Evolutionary conservation across 2,329 filamentous ascomycete species (phyloP), one percentile per base, ranked within the genome.

Genomic region (Amphichorda felina): DNA sequence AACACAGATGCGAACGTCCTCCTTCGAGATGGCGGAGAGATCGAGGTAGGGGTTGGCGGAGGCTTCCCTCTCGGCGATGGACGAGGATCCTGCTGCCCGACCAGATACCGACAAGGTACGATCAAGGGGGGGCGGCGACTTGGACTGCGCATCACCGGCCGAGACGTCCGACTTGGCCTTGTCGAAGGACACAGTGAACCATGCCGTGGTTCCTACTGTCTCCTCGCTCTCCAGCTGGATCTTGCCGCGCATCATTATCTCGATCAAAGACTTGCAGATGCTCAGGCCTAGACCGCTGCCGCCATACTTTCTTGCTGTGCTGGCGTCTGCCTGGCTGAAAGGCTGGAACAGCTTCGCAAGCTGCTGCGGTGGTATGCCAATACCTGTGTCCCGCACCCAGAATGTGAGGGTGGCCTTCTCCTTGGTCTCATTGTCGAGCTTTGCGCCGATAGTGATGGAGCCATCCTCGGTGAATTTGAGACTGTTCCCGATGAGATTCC

Each of bases 241-340:
- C 41, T 72, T 77, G 29, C 88, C 88, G 41, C 84, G 78, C 73
- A 95, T 88, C 58, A 94, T 88, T 15, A 83, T 85, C 59, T 94
- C 84, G 41, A 95, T 87, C 30, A 95, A 76, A 1, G 84, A 88
- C 58, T 94, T 94, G 70, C 88, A 94, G 44, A 95, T 95, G 50
- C 84, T 93, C 30, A 95, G 68, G 2, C 88, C 88, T 3, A 95
- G 75, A 17, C 88, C 88, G 45, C 86, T 94, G 30, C 88, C 88
- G 28, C 88, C 88, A 47, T 94, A 95, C 51, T 87, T 91, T 35
- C 88, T 71, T 36, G 87, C 86, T 3, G 87, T 94, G 46, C 84
- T 91, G 33, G 81, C 82, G 57, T 95, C 88, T 2, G 89, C 88
- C 57, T 95, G 88, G 37, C 83, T 89, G 51, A 95, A 95, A 0